Percentiles rank a stretch among this genome's conserved stretches.
phyloP scores from a whole-genome alignment of 495 filamentous ascomycete genomes.

The Neurospora hispaniola region DNA sequence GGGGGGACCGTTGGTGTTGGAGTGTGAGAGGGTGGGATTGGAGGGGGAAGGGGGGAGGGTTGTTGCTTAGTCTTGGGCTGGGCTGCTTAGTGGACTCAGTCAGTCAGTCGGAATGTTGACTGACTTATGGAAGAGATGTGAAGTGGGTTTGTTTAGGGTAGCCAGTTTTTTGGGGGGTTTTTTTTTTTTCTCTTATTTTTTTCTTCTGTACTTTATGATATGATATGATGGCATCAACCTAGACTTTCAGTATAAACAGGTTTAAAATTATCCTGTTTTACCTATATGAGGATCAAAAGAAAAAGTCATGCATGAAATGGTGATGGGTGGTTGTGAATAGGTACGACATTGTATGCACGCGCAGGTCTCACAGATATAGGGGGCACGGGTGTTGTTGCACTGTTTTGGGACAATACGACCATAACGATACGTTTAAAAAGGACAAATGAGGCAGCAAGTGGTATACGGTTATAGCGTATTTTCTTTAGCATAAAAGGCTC shows the following conservation, averaged over 20 bases:
- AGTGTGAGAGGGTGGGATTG: conserved; percentile 32
- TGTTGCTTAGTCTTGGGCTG: conserved; percentile 12
- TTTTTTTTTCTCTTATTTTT: no score
- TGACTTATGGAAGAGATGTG: no score
- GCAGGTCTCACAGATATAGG: no score
- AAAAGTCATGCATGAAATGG: neutral
- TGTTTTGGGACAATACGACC: no score
- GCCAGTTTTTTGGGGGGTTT: neutral
- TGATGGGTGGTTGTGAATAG: neutral
- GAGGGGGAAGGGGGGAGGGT: conserved; percentile 30
- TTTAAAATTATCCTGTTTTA: neutral
- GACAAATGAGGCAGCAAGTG: neutral
- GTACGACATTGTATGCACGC: no score
- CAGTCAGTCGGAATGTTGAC: no score
- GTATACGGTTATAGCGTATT: neutral
- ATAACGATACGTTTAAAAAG: neutral
- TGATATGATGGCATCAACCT: no score
- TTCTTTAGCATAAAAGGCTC: neutral
- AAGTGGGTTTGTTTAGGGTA: neutral
- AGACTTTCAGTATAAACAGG: neutral
- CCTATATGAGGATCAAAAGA: no score
- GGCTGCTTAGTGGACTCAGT: no score
- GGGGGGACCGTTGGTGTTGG: conserved; percentile 54
- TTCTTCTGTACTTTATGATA: no score
- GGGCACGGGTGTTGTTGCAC: no score